Evolutionary conservation across 768 basidiomycete species (phyloP), one percentile per base, ranked within the genome.

Genomic region (Astraeus odoratus): DNA sequence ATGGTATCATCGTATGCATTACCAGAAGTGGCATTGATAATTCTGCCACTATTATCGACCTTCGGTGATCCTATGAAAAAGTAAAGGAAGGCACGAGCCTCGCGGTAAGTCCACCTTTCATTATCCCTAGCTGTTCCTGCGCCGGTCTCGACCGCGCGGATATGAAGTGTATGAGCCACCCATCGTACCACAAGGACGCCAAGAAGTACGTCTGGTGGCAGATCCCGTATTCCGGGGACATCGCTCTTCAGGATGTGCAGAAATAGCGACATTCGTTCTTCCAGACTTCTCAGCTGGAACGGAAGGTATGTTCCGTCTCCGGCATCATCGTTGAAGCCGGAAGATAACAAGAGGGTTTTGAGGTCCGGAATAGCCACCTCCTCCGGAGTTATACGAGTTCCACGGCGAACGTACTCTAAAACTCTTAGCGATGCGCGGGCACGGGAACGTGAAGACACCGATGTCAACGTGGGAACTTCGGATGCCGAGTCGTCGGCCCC

Each of bases 71-170:
- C 34, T 38, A 44, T 30, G 59, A 80, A 78, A 25, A 78, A 68
- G 0, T 75, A 66, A 34, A 89, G 69, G 55, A 86, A 71, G 23
- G 75, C 77, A 3, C 56, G 67, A 3, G 76, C 81, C 57, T 91
- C 87, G 5, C 61, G 65, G 49, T 61, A 69, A 0, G 80, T 82
- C 87, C 87, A 91, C 20, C 75, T 69, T 57, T 86, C 86, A 51
- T 70, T 72, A 48, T 81, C 75, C 31, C 77, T 73, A n/a, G 77
- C 81, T 54, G 72, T 77, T 49, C 67, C 77, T 15, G 62, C 57
- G 1, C 65, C 64, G 31, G 51, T 69, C 53, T 78, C 81, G 40
- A 68, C 50, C 20, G 78, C 75, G 15, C 83, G 75, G 7, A 51
- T 49, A 44, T 79, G 70, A 35, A 85, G 61, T 0, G 64, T 72